Base-by-base conservation (phyloP, 176 grass and related monocot species). In the Aegilops speltoides region DNA sequence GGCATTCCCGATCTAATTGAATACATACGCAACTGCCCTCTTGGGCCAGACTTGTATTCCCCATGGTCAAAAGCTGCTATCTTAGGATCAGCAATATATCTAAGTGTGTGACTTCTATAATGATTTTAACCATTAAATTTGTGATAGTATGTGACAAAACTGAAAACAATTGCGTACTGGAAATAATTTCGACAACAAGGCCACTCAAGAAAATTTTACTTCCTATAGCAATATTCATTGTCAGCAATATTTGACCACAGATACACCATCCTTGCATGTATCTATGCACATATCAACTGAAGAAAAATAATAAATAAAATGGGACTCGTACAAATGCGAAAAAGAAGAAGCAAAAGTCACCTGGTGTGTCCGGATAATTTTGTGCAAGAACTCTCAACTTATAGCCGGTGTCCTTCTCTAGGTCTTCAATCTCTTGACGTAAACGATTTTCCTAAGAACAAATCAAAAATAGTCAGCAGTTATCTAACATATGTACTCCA, bases 371-470 rank as follows among this genome's bases (percentile, higher is more conserved):
- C 61, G 96, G 96, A 82, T 94, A 98, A 78, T 98, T 98, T 83
- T 98, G 96, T 86, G 93, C 93, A 66, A 98, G 96, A 68, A 98
- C 89, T 86, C 96, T 92, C 82, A 98, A 69, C 68, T 98, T 98
- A 77, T 90, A 92, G 2, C 96, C 96, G 52, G 93, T 98, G 80
- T 98, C 96, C 84, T 94, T 98, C 86, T 98, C 96, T 36, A 98
- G 48, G 91, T 94, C 90, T 29, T 91, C 82, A 86, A 98, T 95
- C 79, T 89, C 88, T 89, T 98, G 91, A 16, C 84, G 84, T 23
- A 98, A 74, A 78, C 91, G 91, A 7, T 82, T 91, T 84, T 98
- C 96, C 96, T 95, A 86, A 43, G 25, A 86, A 88, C 7, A 73
- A 68, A 24, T 34, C 17, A n/a, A 14, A 86, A 60, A 31, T 46